A percentile compares a stretch with the other conserved stretches of the same genome.
These are phyloP conservation scores for Aspergillus sp. DNA, from an alignment of 2,329 filamentous ascomycete genomes.

Conservation along the genomic window DNA sequence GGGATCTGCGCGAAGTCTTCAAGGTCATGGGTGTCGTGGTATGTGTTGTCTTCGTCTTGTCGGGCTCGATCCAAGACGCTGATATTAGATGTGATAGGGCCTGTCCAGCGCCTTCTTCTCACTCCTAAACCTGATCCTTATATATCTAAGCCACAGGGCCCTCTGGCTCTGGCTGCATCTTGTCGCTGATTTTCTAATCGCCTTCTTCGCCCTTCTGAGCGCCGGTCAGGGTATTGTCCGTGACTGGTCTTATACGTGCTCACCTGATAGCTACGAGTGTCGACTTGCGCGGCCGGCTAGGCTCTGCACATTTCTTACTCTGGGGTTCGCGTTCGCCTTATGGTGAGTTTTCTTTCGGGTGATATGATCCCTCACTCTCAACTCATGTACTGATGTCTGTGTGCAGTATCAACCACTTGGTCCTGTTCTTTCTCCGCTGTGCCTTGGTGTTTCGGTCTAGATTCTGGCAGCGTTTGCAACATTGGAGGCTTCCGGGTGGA, in stretches of 20 bases:
- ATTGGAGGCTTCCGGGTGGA: neutral
- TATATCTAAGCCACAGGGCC: neutral
- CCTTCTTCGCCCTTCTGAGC: neutral
- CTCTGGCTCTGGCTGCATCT: neutral
- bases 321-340: no score
- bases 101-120: neutral
- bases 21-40: neutral
- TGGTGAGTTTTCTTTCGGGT: no score
- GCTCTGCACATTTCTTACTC: no score
- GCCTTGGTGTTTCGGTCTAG: neutral
- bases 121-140: neutral
- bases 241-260: neutral
- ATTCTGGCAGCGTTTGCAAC: neutral
- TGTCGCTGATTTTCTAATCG: neutral
- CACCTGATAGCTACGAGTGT: neutral
- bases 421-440: neutral
- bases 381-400: neutral
- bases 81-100: neutral
- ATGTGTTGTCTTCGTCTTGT: neutral
- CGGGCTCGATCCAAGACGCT: no score
- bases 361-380: no score
- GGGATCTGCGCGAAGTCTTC: neutral
- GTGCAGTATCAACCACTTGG: neutral
- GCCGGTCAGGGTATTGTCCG: no score
- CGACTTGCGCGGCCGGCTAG: neutral